Conservation (phyloP, 192 early-diverging fungal genomes). For the Rhizophlyctis rosea region DNA sequence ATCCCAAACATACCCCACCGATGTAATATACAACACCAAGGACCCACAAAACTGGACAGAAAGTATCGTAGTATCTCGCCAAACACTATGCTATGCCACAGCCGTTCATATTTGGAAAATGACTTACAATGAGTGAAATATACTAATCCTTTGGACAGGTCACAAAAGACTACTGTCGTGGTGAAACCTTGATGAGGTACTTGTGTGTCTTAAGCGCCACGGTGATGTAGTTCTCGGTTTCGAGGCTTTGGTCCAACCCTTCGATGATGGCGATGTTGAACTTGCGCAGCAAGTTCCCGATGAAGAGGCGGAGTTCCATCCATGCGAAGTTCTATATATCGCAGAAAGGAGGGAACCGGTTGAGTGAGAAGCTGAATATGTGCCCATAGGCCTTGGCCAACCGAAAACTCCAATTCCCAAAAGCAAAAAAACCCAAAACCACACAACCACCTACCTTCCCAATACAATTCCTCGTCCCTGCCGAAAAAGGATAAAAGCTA, state of each 20-base stretch:
- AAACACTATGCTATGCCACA: too few relatives aligned
- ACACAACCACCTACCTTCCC: not conserved
- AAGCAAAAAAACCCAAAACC: not conserved
- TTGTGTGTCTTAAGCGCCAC: not conserved
- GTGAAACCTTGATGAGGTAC: not conserved
- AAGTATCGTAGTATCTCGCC: too few relatives aligned
- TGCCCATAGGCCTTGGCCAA: too few relatives aligned
- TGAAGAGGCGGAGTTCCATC: not conserved
- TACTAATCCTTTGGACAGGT: too few relatives aligned
- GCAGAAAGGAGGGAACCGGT: not conserved
- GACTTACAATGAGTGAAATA: too few relatives aligned
- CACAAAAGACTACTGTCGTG: too few relatives aligned
- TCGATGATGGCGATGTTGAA: not conserved
- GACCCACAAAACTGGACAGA: too few relatives aligned
- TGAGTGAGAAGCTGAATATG: not conserved
- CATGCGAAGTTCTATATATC: not conserved
- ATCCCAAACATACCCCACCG: too few relatives aligned
- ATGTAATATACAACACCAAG: too few relatives aligned
- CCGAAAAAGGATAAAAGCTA: not conserved
- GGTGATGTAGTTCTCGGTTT: not conserved
- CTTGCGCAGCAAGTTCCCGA: not conserved
- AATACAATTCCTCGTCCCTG: slow-evolving; percentile 1
- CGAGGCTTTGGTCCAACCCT: not conserved
- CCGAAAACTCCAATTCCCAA: too few relatives aligned
- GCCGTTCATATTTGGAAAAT: too few relatives aligned